A percentile compares a stretch with the other conserved stretches of the same genome.
These are phyloP conservation scores for Saccharomycopsis sp. DNA, from an alignment of 805 yeast species.

Conservation along the genomic window DNA sequence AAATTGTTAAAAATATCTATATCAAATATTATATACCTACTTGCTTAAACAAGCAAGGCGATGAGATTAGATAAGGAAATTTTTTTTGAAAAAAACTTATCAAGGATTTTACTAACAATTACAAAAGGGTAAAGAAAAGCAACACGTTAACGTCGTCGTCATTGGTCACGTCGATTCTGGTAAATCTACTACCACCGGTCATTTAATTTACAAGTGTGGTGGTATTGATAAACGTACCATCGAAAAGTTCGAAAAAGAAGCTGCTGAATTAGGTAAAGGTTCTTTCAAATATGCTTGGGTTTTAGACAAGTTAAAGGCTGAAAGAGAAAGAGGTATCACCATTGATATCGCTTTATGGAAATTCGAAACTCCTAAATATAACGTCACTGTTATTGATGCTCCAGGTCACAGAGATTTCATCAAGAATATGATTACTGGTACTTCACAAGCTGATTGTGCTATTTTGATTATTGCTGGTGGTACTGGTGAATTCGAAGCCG, in stretches of 20 bases:
- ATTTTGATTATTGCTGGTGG: slow-evolving; percentile 86
- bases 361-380: slow-evolving; percentile 85
- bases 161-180: slow-evolving; percentile 99
- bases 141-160: slow-evolving; percentile 99
- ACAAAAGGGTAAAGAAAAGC: slow-evolving; percentile 81
- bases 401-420: slow-evolving; percentile 98
- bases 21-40: background rate
- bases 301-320: slow-evolving; percentile 90
- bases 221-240: slow-evolving; percentile 98
- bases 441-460: slow-evolving; percentile 90
- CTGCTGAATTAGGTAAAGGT: slow-evolving; percentile 95
- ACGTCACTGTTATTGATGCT: slow-evolving; percentile 88
- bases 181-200: slow-evolving; percentile 99
- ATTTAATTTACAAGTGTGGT: slow-evolving; percentile 98
- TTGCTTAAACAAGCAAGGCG: too few relatives aligned
- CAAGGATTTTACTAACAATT: background rate
- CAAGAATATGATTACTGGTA: slow-evolving; percentile 98
- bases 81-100: too few relatives aligned
- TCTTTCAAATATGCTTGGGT: slow-evolving; percentile 98
- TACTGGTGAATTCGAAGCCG: slow-evolving; percentile 92
- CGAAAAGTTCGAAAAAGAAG: slow-evolving; percentile 97
- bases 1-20: too few relatives aligned
- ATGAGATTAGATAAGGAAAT: too few relatives aligned
- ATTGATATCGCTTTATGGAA: slow-evolving; percentile 89
- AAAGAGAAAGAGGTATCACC: slow-evolving; percentile 96